Evolutionary conservation across 164 flowering plant species (phyloP).

Genomic region (Taxillus chinensis): DNA sequence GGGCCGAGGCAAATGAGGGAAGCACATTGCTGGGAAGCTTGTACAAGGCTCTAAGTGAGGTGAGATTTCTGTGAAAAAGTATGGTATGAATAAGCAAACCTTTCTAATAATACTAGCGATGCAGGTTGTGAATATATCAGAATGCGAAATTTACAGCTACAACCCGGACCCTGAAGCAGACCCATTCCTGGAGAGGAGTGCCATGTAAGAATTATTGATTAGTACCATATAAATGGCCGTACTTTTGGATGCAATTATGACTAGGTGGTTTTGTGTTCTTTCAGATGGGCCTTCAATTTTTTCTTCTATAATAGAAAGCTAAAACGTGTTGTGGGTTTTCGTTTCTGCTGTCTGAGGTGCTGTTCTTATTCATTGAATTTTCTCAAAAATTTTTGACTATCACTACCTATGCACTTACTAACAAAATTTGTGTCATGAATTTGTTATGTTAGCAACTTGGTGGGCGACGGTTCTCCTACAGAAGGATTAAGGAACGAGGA

Average conservation of each 20-base stretch:
- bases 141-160: conserved; percentile 88
- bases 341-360: conserved; percentile 80
- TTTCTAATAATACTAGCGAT: conserved; percentile 11
- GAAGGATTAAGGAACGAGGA: conserved; percentile 31
- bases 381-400: too few species aligned
- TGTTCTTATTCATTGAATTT: neutral
- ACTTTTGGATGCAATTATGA: conserved; percentile 1
- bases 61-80: conserved; percentile 12
- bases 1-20: conserved; percentile 54
- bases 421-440: neutral
- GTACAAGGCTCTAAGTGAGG: conserved; percentile 85
- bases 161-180: conserved; percentile 74
- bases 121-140: conserved; percentile 79
- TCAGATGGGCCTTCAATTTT: conserved; percentile 93
- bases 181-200: conserved; percentile 76
- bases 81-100: neutral
- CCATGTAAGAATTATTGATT: conserved; percentile 44
- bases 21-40: conserved; percentile 50
- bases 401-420: too few species aligned
- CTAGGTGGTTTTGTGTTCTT: conserved; percentile 4
- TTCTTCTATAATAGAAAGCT: conserved; percentile 85
- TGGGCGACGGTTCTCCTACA: conserved; percentile 41
- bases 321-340: conserved; percentile 83
- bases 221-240: neutral
- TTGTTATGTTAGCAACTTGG: conserved; percentile 54